Conservation (phyloP, 306 rosid genomes). For the Vigna radiata region DNA sequence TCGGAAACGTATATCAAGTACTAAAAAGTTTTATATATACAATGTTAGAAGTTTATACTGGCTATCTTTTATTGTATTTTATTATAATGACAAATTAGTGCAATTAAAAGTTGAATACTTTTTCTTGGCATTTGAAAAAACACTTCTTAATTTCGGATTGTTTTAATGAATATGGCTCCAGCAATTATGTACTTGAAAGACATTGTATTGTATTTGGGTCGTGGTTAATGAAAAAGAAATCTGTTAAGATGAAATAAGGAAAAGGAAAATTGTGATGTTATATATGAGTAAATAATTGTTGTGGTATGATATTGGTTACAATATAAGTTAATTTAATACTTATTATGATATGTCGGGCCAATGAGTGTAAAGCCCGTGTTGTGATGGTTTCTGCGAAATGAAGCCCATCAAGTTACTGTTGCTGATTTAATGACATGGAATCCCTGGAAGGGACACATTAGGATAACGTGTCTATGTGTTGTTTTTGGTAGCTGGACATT, state of each 20-base stretch:
- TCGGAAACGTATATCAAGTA: too few species aligned
- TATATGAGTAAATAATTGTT: too few species aligned
- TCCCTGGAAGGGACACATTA: neutral
- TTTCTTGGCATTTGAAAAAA: neutral
- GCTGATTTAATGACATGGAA: neutral
- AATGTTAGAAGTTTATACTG: too few species aligned
- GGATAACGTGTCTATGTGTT: neutral
- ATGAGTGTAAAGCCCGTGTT: slow-evolving; percentile 11
- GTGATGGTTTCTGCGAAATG: neutral
- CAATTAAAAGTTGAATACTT: neutral
- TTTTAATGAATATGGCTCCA: too few species aligned
- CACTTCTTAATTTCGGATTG: neutral
- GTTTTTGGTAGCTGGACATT: neutral
- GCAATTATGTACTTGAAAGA: too few species aligned
- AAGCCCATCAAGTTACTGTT: neutral
- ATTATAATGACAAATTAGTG: neutral
- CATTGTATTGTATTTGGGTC: too few species aligned
- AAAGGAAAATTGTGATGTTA: too few species aligned
- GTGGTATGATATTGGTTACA: too few species aligned
- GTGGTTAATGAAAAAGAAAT: too few species aligned
- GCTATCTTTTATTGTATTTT: too few species aligned
- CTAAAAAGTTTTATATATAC: too few species aligned
- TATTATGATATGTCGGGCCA: neutral
- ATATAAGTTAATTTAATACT: neutral
- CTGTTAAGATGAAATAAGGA: too few species aligned